Evolutionary conservation across 371 early-diverging fungal species (phyloP).

Genomic region (Chytridium lagenaria): DNA sequence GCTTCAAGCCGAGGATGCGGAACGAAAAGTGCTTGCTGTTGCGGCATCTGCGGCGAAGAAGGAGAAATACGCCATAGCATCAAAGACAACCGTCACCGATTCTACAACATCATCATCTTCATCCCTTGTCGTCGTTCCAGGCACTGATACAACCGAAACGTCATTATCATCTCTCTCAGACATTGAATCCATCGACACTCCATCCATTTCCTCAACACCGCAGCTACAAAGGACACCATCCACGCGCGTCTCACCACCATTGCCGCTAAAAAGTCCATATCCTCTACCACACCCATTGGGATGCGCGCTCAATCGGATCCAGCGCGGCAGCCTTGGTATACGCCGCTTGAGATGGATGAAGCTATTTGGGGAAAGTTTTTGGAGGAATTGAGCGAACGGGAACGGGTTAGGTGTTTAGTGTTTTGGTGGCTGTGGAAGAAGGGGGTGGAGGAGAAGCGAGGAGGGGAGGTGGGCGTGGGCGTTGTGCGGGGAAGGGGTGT

Average conservation of each 20-base stretch:
- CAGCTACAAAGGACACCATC: no score
- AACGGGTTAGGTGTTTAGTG: not conserved
- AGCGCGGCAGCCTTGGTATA: not conserved
- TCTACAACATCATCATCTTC: no score
- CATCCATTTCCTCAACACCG: no score
- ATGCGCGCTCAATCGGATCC: not conserved
- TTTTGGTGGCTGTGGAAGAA: not conserved
- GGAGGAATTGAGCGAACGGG: not conserved
- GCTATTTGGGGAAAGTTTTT: not conserved
- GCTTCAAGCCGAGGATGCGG: not conserved
- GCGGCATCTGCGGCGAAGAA: no score
- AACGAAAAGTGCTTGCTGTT: no score
- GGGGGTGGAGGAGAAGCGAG: not conserved
- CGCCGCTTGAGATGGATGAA: not conserved
- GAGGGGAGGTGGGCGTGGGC: not conserved
- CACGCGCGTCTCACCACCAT: not conserved
- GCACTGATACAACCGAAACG: no score
- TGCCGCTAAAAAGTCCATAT: not conserved
- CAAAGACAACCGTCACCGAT: no score
- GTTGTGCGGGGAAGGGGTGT: not conserved
- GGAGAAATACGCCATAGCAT: no score
- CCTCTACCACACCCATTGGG: not conserved
- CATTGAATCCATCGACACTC: no score
- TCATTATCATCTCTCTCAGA: no score
- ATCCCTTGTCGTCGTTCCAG: no score